Conservation (phyloP, 352 stramenopile species). For the Phytophthora chlamydospora region DNA sequence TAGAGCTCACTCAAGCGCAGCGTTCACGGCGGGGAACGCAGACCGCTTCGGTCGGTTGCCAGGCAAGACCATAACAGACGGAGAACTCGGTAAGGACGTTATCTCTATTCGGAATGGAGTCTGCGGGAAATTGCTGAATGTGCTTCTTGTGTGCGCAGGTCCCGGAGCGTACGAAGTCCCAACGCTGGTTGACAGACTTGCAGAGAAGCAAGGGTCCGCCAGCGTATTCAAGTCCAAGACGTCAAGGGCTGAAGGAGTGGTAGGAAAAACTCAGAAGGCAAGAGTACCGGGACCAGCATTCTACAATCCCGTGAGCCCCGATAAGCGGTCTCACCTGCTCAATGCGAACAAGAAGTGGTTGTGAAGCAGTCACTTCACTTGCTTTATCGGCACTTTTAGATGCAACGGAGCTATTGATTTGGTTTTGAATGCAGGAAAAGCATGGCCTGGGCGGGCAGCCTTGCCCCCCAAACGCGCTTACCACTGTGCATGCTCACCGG, state of each 20-base stretch:
- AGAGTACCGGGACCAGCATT: slow-evolving; percentile 63
- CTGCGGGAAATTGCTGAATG: slow-evolving; percentile 1
- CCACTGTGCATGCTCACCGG: no score
- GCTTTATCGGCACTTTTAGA: neutral
- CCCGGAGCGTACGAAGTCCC: slow-evolving; percentile 61
- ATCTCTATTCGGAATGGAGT: neutral
- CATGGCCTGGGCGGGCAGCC: no score
- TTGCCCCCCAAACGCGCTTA: no score
- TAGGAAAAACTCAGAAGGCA: slow-evolving; percentile 16
- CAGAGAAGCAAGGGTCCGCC: slow-evolving; percentile 29
- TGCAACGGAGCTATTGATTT: no score
- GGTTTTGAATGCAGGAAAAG: no score
- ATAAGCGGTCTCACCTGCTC: slow-evolving; percentile 70
- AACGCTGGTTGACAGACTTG: slow-evolving; percentile 29
- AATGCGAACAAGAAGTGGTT: slow-evolving; percentile 87
- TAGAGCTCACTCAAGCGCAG: slow-evolving; percentile 60
- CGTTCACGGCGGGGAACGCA: slow-evolving; percentile 57
- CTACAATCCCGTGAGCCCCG: slow-evolving; percentile 60
- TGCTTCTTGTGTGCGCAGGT: slow-evolving; percentile 25
- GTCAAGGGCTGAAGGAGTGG: slow-evolving; percentile 29
- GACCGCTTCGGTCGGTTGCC: slow-evolving; percentile 65
- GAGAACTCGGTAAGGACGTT: slow-evolving; percentile 48
- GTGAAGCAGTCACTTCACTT: slow-evolving; percentile 23
- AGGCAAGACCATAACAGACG: slow-evolving; percentile 44
- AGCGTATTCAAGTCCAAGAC: slow-evolving; percentile 54